Conservation (phyloP, 768 basidiomycete genomes). For the Tricholoma sp. region DNA sequence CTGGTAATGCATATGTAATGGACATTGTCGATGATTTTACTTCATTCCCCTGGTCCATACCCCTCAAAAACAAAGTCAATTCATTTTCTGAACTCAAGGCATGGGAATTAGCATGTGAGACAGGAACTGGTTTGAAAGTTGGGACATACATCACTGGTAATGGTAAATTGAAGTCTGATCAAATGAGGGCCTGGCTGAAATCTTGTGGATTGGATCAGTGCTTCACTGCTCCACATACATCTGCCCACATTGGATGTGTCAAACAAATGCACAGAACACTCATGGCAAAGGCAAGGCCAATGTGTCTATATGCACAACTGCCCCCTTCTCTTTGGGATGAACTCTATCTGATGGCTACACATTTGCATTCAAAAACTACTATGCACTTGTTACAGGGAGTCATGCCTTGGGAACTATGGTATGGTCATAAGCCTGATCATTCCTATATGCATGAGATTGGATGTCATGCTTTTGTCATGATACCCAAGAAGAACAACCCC, state of each 20-base stretch:
- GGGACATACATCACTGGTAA: slow-evolving; percentile 11
- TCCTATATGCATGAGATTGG: no score
- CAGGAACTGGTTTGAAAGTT: slow-evolving; percentile 15
- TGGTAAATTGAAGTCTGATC: slow-evolving; percentile 17
- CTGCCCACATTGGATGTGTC: slow-evolving; percentile 29
- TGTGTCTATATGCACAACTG: no score
- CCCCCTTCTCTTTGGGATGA: no score
- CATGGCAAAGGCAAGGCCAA: slow-evolving; percentile 20
- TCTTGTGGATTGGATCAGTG: slow-evolving; percentile 9
- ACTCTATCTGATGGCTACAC: slow-evolving; percentile 19
- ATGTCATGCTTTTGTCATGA: no score
- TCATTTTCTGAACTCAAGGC: slow-evolving; percentile 18
- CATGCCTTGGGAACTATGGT: slow-evolving; percentile 21
- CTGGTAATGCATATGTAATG: slow-evolving; percentile 14
- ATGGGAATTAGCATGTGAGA: slow-evolving; percentile 23
- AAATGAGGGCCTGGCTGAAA: slow-evolving; percentile 12
- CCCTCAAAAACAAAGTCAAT: slow-evolving; percentile 22
- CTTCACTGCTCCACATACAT: slow-evolving; percentile 23
- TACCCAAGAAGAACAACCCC: no score
- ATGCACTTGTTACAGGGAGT: background rate
- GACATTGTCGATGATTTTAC: slow-evolving; percentile 32
- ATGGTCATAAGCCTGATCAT: no score
- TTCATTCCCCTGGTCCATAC: slow-evolving; percentile 27
- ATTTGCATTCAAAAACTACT: slow-evolving; percentile 9
- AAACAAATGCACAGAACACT: slow-evolving; percentile 28